Percentiles rank a stretch among this genome's conserved stretches.
Conservation (phyloP, 1,284 basidiomycete species). For the Bjerkandera adusta region DNA sequence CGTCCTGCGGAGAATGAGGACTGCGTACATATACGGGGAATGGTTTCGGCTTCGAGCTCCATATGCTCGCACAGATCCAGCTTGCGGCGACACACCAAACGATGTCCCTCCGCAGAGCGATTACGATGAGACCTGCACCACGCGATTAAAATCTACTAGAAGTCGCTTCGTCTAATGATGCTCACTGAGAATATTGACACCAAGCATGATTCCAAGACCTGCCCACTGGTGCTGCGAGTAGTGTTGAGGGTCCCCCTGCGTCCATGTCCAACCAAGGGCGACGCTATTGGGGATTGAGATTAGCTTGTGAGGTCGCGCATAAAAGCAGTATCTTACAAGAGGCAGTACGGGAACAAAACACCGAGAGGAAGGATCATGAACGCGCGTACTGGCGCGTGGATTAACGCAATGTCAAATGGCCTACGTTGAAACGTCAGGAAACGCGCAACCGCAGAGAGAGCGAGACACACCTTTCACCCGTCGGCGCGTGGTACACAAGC, state of each 20-base stretch:
- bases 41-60: constrained; percentile 59
- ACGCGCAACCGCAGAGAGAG: neutral
- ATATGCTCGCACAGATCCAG: constrained; percentile 67
- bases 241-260: constrained; percentile 38
- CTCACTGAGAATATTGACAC: constrained; percentile 50
- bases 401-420: constrained; percentile 63
- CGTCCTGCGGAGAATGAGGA: neutral
- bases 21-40: constrained; percentile 54
- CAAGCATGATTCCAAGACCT: constrained; percentile 58
- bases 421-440: constrained; percentile 30
- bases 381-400: constrained; percentile 72
- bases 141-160: neutral
- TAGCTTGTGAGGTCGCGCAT: neutral
- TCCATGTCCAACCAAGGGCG: constrained; percentile 47
- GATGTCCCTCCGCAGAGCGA: constrained; percentile 56
- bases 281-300: constrained; percentile 39
- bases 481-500: constrained; percentile 63
- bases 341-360: constrained; percentile 46
- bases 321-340: constrained; percentile 41
- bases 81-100: constrained; percentile 71
- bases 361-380: constrained; percentile 59
- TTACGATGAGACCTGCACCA: constrained; percentile 50
- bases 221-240: constrained; percentile 56
- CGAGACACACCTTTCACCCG: constrained; percentile 23
- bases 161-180: neutral